Percentiles rank a stretch among this genome's conserved stretches.
Evolutionary conservation across 2,329 filamentous ascomycete genomes (phyloP).

Genomic region (Alternaria rosae): DNA sequence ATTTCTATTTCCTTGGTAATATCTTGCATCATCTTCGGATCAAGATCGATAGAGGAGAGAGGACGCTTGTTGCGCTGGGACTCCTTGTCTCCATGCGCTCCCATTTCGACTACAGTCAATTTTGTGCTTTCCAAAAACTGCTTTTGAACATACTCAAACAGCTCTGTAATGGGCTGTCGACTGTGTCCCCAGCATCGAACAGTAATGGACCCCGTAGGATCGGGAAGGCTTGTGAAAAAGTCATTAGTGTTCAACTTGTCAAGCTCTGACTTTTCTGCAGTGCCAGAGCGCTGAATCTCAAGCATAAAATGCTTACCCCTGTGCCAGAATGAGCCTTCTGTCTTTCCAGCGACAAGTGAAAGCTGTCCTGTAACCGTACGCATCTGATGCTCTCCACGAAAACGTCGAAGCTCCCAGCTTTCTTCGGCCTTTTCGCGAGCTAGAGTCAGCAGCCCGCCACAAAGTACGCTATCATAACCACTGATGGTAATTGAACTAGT

Average conservation of each 20-base stretch:
- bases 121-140: neutral
- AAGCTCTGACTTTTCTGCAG: neutral
- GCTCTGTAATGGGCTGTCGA: conserved; percentile 1
- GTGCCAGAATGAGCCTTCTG: conserved; percentile 1
- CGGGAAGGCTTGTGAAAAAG: neutral
- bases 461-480: neutral
- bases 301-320: conserved; percentile 3
- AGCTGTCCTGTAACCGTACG: neutral
- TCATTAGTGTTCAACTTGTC: neutral
- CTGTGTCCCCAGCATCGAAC: conserved; percentile 15
- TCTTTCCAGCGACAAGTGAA: neutral
- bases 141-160: conserved; percentile 2
- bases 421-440: conserved; percentile 3
- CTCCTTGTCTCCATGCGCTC: neutral
- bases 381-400: conserved; percentile 4
- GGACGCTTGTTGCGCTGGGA: conserved; percentile 5
- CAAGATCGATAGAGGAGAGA: conserved; percentile 13
- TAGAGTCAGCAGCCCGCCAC: neutral
- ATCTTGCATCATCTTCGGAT: conserved; percentile 5
- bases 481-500: conserved; percentile 6
- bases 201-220: neutral
- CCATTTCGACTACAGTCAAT: conserved; percentile 1
- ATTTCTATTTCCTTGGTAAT: conserved; percentile 4
- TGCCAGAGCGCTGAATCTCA: neutral
- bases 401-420: neutral